phyloP scores from a whole-genome alignment of 2,329 filamentous ascomycete species.

The Bisporella sp. region DNA sequence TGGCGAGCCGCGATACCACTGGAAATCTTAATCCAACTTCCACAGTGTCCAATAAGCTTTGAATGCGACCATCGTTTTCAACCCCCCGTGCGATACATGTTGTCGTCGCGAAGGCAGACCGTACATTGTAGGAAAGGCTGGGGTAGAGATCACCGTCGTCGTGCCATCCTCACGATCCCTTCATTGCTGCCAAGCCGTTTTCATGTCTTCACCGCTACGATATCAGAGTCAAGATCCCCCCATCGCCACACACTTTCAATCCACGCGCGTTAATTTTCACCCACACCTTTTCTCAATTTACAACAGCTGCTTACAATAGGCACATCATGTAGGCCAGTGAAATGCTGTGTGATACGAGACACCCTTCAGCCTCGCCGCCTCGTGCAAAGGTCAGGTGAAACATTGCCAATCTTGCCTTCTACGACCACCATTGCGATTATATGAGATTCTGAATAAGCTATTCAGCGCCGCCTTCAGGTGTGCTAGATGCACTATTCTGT shows the following conservation, averaged over 20 bases:
- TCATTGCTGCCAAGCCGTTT: background rate
- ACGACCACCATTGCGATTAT: background rate
- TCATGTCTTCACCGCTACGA: background rate
- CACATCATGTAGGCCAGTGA: background rate
- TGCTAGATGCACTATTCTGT: too few species aligned
- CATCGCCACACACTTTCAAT: background rate
- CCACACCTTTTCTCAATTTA: background rate
- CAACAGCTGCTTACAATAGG: background rate
- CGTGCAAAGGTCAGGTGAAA: background rate
- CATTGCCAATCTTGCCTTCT: background rate
- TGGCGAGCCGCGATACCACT: too few species aligned
- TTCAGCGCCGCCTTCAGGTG: too few species aligned
- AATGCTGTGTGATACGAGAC: background rate
- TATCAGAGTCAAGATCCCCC: background rate
- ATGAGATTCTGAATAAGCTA: background rate
- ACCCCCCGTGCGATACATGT: too few species aligned
- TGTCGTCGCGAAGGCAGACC: too few species aligned
- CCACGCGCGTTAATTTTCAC: background rate
- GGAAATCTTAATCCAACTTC: too few species aligned
- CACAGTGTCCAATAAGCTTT: too few species aligned
- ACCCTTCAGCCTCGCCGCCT: background rate
- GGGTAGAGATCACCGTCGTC: too few species aligned
- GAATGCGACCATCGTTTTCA: too few species aligned
- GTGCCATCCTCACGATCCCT: background rate
- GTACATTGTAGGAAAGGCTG: too few species aligned